Conservation (phyloP, 441 rosid species). For the Erodium moschatum region DNA sequence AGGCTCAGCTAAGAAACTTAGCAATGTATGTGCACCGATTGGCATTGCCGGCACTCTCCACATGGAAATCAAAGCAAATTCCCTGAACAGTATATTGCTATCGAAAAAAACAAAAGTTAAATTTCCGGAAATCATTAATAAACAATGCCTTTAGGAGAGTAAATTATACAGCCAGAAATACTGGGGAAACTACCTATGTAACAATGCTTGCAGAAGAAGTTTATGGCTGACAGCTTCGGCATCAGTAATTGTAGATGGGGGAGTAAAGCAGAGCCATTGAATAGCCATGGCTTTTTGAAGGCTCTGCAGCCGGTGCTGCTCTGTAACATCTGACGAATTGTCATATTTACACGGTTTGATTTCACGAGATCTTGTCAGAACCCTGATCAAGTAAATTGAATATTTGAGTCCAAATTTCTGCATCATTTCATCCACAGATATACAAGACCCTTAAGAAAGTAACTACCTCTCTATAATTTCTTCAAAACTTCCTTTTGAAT, state of each 20-base stretch:
- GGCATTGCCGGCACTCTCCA: conserved; percentile 99
- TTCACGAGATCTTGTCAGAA: conserved; percentile 87
- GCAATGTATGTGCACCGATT: conserved; percentile 84
- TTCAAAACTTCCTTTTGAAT: conserved; percentile 83
- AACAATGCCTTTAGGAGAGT: not conserved
- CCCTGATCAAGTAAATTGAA: conserved; percentile 40
- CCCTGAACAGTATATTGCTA: conserved; percentile 89
- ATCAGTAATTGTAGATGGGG: conserved; percentile 71
- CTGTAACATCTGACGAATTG: conserved; percentile 67
- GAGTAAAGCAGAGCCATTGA: conserved; percentile 98
- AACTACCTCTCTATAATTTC: conserved; percentile 87
- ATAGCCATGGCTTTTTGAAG: conserved; percentile 88
- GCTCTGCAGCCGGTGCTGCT: conserved; percentile 89
- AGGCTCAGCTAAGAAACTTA: conserved; percentile 95
- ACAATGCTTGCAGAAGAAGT: conserved; percentile 69
- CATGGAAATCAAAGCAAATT: conserved; percentile 88
- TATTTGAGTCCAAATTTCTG: conserved; percentile 4
- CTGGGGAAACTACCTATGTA: conserved; percentile 56
- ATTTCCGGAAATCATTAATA: conserved; percentile 10
- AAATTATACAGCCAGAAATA: not conserved
- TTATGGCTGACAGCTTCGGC: conserved; percentile 58
- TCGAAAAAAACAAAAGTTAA: conserved; percentile 20
- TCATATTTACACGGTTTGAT: conserved; percentile 67
- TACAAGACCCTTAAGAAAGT: conserved; percentile 16
- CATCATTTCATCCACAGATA: conserved; percentile 10